phyloP scores from a whole-genome alignment of 306 rosid genomes.

The Pyrus bretschneideri region DNA sequence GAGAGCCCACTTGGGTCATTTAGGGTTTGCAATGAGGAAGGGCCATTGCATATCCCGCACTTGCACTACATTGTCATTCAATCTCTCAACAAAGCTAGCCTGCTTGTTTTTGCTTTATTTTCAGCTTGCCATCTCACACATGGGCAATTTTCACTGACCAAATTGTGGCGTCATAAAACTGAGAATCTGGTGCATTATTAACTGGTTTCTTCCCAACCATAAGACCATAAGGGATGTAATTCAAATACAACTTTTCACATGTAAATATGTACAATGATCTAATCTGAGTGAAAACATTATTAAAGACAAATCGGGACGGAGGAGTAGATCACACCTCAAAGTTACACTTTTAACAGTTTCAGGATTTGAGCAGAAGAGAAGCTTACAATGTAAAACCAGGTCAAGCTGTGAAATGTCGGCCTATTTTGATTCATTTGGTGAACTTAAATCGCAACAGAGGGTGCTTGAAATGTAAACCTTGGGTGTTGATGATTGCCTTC shows the following conservation, averaged over 20 bases:
- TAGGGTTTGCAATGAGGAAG: not conserved
- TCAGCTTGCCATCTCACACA: not conserved
- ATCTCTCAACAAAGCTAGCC: no score
- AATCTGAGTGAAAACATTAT: no score
- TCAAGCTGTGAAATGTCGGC: not conserved
- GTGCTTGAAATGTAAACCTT: conserved; percentile 6
- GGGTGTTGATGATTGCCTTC: conserved; percentile 23
- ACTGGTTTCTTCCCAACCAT: no score
- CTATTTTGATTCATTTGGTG: not conserved
- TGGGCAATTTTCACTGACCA: not conserved
- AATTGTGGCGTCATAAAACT: not conserved
- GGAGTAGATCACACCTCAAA: not conserved
- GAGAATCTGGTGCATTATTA: no score
- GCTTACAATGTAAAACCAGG: not conserved
- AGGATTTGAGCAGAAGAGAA: no score
- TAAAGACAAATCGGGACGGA: not conserved
- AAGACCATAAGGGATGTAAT: no score
- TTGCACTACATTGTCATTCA: not conserved
- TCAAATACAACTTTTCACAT: no score
- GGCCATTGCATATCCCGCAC: not conserved
- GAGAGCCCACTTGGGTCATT: not conserved
- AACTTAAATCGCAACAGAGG: not conserved
- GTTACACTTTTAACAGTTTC: not conserved
- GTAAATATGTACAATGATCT: no score
- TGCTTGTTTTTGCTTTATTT: not conserved